Conservation (phyloP, 2,329 filamentous ascomycete genomes). For the Bipolaris sorokiniana region DNA sequence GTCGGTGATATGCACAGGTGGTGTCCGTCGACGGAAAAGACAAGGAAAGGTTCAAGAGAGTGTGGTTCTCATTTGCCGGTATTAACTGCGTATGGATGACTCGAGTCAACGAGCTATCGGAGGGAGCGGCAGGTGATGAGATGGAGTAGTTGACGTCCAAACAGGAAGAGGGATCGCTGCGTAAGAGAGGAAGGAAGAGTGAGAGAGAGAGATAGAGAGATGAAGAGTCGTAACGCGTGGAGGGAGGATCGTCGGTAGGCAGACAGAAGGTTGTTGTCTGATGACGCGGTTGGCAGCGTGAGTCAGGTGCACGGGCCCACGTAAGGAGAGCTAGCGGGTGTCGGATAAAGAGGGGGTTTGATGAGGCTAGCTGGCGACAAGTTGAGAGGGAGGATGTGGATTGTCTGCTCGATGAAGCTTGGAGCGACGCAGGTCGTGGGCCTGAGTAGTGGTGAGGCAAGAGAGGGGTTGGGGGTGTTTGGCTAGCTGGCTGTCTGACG, state of each 20-base stretch:
- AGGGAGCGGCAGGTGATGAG: constrained; percentile 18
- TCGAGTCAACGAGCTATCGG: constrained; percentile 49
- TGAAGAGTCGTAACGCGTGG: constrained; percentile 49
- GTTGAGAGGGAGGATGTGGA: constrained; percentile 9
- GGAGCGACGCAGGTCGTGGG: constrained; percentile 15
- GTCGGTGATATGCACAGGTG: constrained; percentile 50
- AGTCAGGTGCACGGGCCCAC: constrained; percentile 48
- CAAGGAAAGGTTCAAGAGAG: constrained; percentile 53
- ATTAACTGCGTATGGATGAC: constrained; percentile 50
- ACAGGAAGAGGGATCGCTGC: constrained; percentile 45
- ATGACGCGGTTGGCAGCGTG: constrained; percentile 38
- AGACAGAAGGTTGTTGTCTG: constrained; percentile 36
- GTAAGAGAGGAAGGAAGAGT: constrained; percentile 39
- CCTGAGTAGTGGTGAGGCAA: constrained; percentile 21
- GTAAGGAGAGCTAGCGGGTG: constrained; percentile 30
- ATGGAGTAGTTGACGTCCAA: constrained; percentile 40
- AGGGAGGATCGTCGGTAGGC: constrained; percentile 38
- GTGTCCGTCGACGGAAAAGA: constrained; percentile 48
- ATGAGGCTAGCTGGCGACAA: constrained; percentile 36
- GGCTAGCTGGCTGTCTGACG: constrained; percentile 21
- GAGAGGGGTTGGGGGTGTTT: constrained; percentile 22
- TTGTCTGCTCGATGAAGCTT: not conserved
- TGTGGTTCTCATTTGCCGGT: constrained; percentile 53
- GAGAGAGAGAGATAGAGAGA: not conserved
- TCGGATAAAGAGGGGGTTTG: constrained; percentile 21